Evolutionary conservation across 768 basidiomycete species (phyloP), one percentile per base, ranked within the genome.

Genomic region (Clitopilus passeckerianus): DNA sequence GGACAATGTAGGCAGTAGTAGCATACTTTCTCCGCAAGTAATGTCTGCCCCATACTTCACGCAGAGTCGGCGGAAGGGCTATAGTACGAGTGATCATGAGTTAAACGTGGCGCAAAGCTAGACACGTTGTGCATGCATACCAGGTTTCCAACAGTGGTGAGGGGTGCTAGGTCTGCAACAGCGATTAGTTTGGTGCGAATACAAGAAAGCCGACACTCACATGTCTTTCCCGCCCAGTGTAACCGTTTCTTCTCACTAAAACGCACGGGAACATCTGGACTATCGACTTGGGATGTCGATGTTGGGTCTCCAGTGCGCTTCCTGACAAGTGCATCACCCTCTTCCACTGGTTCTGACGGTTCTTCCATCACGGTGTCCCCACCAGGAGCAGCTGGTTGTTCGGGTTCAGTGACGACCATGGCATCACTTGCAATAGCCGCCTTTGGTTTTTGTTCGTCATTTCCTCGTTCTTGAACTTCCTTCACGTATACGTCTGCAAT

Each of bases 61-160:
- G 65, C 94, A 97, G 6, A 98, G 74, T 10, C 95, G 83, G 16
- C 97, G 86, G 79, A 98, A 99, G 1, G 97, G 97, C 89, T 95
- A 37, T 1, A 23, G 24, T 7, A 41, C 58, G 34, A 44, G 22
- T 50, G 37, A 58, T 27, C 23, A 54, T 43, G 20, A 57, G n/a
- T 53, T 12, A 35, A n/a, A 18, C 9, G 18, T 50, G 2, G 27
- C 6, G 4, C 14, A 34, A 18, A 23, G 27, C 12, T 56, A 27
- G 30, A 61, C 4, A 30, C 27, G 57, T 46, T 22, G 12, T 23
- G 46, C 30, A 37, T 73, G 12, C 83, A 52, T 68, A 93, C 95
- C 70, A 98, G 72, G 67, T 99, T 98, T 14, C 96, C 96, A 37
- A 95, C 94, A 0, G 96, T 98, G 0, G 96, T 98, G 18, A 98